These are phyloP conservation scores for Mortierella sp. DNA, from an alignment of 371 early-diverging fungal genomes.

Conservation along the genomic window DNA sequence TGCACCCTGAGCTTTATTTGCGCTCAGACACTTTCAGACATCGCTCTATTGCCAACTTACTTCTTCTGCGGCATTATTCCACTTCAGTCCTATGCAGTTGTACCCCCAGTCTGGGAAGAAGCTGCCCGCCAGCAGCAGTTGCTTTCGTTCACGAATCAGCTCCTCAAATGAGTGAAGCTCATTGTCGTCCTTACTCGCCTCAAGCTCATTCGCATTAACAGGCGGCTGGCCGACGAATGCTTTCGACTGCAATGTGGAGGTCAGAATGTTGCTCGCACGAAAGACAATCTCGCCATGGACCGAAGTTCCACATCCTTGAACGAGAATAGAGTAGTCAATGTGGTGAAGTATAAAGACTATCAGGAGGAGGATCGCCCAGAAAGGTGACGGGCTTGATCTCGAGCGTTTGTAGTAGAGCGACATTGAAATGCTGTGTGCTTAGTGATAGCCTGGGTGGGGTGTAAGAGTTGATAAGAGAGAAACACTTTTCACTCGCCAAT, in stretches of 20 bases:
- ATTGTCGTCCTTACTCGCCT: not conserved
- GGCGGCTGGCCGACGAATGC: not conserved
- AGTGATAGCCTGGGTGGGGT: too few species aligned
- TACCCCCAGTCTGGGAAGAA: slow-evolving; percentile 89
- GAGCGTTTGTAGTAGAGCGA: too few species aligned
- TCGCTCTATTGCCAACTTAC: not conserved
- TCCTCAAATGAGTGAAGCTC: not conserved
- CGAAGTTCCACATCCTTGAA: slow-evolving; percentile 9
- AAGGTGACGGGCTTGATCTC: too few species aligned
- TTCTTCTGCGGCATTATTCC: slow-evolving; percentile 14
- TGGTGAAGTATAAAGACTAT: too few species aligned
- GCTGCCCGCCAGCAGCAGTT: slow-evolving; percentile 77
- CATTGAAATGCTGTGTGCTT: too few species aligned
- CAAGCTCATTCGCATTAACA: too few species aligned
- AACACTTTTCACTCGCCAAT: too few species aligned
- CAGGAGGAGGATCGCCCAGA: too few species aligned
- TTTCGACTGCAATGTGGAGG: not conserved
- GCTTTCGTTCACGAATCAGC: slow-evolving; percentile 54
- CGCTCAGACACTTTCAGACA: too few species aligned
- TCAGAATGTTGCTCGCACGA: slow-evolving; percentile 3
- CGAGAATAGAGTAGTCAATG: not conserved
- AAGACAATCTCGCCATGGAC: slow-evolving; percentile 11
- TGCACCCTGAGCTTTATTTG: too few species aligned
- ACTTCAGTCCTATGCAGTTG: slow-evolving; percentile 48
- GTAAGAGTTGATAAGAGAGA: too few species aligned